These are phyloP conservation scores for Hemisphaericaspora subhashii DNA, from an alignment of 1,139 yeast genomes.

Conservation along the genomic window DNA sequence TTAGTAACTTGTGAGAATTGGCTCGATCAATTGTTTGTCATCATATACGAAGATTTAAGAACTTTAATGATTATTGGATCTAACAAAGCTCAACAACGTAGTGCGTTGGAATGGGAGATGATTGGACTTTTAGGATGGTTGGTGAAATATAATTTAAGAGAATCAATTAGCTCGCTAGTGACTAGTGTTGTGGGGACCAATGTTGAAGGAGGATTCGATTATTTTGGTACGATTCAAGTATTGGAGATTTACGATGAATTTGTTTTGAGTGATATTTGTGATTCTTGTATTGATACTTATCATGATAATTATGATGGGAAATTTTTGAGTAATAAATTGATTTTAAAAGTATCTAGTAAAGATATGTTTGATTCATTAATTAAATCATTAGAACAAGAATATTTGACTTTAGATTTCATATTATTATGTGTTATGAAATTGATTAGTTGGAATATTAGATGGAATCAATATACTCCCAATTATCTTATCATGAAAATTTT, in stretches of 20 bases:
- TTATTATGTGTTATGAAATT: constrained; percentile 34
- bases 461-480: constrained; percentile 43
- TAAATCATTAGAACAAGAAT: constrained; percentile 27
- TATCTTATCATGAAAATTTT: constrained; percentile 31
- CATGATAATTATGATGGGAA: constrained; percentile 31
- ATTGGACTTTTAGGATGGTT: constrained; percentile 44
- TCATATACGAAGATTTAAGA: constrained; percentile 41
- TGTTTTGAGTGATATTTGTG: constrained; percentile 33
- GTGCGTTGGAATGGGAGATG: constrained; percentile 46
- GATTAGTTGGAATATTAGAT: constrained; percentile 41
- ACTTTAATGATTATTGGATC: constrained; percentile 28
- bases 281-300: constrained; percentile 31
- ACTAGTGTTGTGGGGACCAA: constrained; percentile 40
- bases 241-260: constrained; percentile 44
- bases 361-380: constrained; percentile 25
- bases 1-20: constrained; percentile 33
- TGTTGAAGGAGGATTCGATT: constrained; percentile 37
- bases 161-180: constrained; percentile 39
- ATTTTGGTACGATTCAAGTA: constrained; percentile 38
- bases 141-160: constrained; percentile 39
- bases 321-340: constrained; percentile 35
- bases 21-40: constrained; percentile 41
- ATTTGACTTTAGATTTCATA: constrained; percentile 36
- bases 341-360: constrained; percentile 25
- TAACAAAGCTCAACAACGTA: constrained; percentile 33